Conservation (phyloP, 441 rosid species). For the Sinapis alba region DNA sequence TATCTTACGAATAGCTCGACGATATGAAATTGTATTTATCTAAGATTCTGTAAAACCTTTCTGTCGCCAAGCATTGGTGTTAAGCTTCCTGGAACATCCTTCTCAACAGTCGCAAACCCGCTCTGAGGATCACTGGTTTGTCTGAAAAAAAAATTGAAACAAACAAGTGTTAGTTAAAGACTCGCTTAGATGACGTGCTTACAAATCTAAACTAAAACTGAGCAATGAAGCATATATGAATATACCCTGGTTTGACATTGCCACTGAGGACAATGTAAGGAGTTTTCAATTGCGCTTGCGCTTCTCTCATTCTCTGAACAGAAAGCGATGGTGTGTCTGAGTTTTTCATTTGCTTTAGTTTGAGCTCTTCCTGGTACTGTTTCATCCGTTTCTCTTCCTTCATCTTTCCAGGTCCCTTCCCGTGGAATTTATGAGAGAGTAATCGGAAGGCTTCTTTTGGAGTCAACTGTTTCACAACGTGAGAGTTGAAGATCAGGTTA, state of each 20-base stretch:
- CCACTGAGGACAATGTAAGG: slow-evolving; percentile 99
- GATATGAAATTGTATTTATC: not conserved
- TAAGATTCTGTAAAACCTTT: slow-evolving; percentile 56
- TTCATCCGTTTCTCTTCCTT: slow-evolving; percentile 97
- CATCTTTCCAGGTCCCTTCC: slow-evolving; percentile 98
- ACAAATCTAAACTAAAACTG: not conserved
- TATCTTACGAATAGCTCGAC: not conserved
- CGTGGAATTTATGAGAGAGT: slow-evolving; percentile 94
- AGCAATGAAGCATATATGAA: not conserved
- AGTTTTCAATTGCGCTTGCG: slow-evolving; percentile 85
- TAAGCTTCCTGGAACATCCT: slow-evolving; percentile 83
- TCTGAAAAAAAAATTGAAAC: slow-evolving; percentile 43
- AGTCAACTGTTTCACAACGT: slow-evolving; percentile 63
- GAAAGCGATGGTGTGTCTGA: slow-evolving; percentile 92
- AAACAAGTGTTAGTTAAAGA: slow-evolving; percentile 15
- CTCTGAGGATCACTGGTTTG: slow-evolving; percentile 91
- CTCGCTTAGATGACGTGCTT: not conserved
- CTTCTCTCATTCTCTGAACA: slow-evolving; percentile 95
- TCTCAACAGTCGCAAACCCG: slow-evolving; percentile 91
- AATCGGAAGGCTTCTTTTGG: slow-evolving; percentile 90
- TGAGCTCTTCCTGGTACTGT: slow-evolving; percentile 87
- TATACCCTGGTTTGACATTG: slow-evolving; percentile 92
- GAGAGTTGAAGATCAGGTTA: not conserved
- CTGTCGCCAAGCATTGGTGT: slow-evolving; percentile 98
- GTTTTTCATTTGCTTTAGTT: slow-evolving; percentile 94